Conservation (phyloP, 1,139 yeast genomes). For the Debaryomycetaceae sp. region DNA sequence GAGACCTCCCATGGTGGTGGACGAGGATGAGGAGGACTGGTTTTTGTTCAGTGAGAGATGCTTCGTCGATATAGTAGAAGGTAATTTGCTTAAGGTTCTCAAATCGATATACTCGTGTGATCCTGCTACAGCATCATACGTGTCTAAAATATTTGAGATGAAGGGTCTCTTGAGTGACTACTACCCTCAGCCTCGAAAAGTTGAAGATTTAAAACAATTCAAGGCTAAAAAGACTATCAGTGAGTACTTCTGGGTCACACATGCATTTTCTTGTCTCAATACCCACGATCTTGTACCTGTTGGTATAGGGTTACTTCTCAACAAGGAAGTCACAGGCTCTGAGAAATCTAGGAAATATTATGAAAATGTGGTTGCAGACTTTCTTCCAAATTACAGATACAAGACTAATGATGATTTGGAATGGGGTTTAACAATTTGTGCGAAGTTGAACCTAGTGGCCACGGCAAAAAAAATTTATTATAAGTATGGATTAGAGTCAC, state of each 20-base stretch:
- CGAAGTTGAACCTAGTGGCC: conserved; percentile 40
- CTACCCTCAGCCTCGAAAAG: conserved; percentile 19
- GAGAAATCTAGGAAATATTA: conserved; percentile 18
- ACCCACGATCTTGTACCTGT: conserved; percentile 56
- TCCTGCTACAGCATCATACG: conserved; percentile 63
- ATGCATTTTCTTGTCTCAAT: conserved; percentile 55
- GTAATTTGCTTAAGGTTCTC: conserved; percentile 56
- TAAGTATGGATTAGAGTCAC: conserved; percentile 36
- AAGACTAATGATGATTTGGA: conserved; percentile 72
- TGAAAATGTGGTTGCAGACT: conserved; percentile 51
- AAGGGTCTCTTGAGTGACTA: conserved; percentile 57
- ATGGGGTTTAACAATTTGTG: conserved; percentile 66
- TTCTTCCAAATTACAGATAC: conserved; percentile 58
- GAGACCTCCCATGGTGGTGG: conserved; percentile 25
- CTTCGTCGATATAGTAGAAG: conserved; percentile 57
- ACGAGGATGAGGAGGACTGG: conserved; percentile 23
- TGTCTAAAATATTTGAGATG: conserved; percentile 62
- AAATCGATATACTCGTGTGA: conserved; percentile 62
- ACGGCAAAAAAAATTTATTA: conserved; percentile 53
- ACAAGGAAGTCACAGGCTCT: conserved; percentile 25
- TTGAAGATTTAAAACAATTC: conserved; percentile 12
- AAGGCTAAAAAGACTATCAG: conserved; percentile 44
- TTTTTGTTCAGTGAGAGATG: conserved; percentile 50
- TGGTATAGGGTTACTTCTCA: conserved; percentile 55
- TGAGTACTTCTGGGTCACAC: conserved; percentile 57